phyloP scores from a whole-genome alignment of 2,329 filamentous ascomycete genomes.

The Diaporthe sp. region DNA sequence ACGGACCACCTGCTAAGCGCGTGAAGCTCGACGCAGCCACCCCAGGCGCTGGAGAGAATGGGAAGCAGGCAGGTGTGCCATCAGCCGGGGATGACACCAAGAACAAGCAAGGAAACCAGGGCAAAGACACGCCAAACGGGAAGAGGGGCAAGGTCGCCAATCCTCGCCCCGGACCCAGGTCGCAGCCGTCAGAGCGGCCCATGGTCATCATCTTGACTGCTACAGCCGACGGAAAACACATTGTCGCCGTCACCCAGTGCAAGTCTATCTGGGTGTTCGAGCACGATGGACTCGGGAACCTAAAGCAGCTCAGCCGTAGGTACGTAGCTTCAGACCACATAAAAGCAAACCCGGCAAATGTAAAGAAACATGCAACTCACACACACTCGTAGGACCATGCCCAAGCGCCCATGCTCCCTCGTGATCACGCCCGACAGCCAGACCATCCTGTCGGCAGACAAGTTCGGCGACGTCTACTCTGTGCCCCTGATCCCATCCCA shows the following conservation, averaged over 20 bases:
- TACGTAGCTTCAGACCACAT: conserved; percentile 51
- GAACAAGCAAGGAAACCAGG: conserved; percentile 40
- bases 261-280: conserved; percentile 90
- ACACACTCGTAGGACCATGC: conserved; percentile 75
- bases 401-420: conserved; percentile 88
- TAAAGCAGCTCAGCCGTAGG: conserved; percentile 81
- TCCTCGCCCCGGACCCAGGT: conserved; percentile 29
- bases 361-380: conserved; percentile 28
- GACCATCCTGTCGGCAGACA: conserved; percentile 88
- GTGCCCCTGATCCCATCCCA: conserved; percentile 74
- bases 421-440: conserved; percentile 76
- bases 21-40: conserved; percentile 43
- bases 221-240: conserved; percentile 74
- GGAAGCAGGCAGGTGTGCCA: conserved; percentile 31
- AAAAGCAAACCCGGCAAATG: not conserved
- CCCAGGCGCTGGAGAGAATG: conserved; percentile 34
- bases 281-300: conserved; percentile 69
- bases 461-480: conserved; percentile 96
- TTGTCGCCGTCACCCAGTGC: conserved; percentile 89
- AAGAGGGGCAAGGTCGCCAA: conserved; percentile 47
- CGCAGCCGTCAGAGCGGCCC: conserved; percentile 38
- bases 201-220: conserved; percentile 77
- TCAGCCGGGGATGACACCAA: conserved; percentile 8
- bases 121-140: conserved; percentile 45
- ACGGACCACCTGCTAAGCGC: conserved; percentile 47